Conservation (phyloP, 2,329 filamentous ascomycete genomes). For the Claviceps sp. region DNA sequence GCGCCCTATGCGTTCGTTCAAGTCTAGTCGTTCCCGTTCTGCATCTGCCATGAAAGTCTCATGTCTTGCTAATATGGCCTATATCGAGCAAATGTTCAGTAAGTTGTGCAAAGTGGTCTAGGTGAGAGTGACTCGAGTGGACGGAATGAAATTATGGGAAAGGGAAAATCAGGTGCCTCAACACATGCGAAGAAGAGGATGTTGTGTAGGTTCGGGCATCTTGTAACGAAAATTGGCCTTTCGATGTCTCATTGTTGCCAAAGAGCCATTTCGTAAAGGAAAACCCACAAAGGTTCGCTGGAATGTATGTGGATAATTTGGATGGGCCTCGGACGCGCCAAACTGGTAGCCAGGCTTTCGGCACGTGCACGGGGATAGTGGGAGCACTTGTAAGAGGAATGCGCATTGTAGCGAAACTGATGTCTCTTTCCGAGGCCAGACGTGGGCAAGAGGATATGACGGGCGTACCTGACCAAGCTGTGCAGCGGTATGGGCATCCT, state of each 20-base stretch:
- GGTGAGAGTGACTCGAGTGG: not conserved
- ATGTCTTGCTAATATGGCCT: slow-evolving; percentile 86
- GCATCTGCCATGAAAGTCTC: slow-evolving; percentile 90
- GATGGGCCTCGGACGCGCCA: not conserved
- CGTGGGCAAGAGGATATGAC: not conserved
- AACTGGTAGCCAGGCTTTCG: not conserved
- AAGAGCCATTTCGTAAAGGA: not conserved
- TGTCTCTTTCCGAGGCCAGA: not conserved
- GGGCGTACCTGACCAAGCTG: slow-evolving; percentile 75
- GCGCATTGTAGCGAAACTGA: not conserved
- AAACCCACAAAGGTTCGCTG: not conserved
- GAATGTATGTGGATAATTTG: slow-evolving; percentile 3
- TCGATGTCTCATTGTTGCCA: not conserved
- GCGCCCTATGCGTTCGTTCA: slow-evolving; percentile 58
- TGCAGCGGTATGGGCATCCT: slow-evolving; percentile 75
- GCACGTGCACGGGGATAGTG: not conserved
- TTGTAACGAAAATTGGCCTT: too few species aligned
- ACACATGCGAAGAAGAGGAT: not conserved
- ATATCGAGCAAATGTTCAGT: slow-evolving; percentile 54
- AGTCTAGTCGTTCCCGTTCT: slow-evolving; percentile 65
- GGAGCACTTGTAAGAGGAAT: not conserved
- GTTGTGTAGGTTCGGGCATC: not conserved
- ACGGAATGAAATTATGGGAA: not conserved
- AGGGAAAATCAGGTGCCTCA: not conserved
- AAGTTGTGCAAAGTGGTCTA: slow-evolving; percentile 23